Evolutionary conservation across 1,139 yeast species (phyloP), one percentile per base, ranked within the genome.

Genomic region (Geotrichum bryndzae): DNA sequence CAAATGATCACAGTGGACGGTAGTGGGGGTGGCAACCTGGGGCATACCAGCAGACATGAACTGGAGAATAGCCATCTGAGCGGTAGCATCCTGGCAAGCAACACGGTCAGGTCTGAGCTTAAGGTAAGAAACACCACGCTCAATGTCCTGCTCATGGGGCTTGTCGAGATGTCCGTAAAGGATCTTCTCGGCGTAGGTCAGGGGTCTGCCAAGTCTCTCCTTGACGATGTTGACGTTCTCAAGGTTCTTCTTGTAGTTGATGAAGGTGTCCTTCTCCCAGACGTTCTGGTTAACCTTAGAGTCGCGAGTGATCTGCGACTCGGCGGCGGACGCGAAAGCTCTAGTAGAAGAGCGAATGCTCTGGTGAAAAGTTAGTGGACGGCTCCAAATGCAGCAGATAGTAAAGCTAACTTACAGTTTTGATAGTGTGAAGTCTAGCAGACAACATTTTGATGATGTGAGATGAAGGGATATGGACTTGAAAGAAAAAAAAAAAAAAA

Each of bases 31-130:
- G 0, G 88, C 88, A 6, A 97, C 90, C 38, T 84, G 79, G 56
- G 84, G 73, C 85, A 92, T 84, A 22, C 97, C 97, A 70, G 96
- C 89, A 35, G 98, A 90, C 96, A 94, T 92, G 76, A 94, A 94
- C 77, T 94, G 99, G 66, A 94, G 79, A 66, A 94, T 79, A 1
- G 99, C 99, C 89, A 92, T 94, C 77, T 94, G 99, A 1, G 99
- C 99, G 27, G 96, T 88, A 1, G 99, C 99, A 78, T 94, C 99
- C 79, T 94, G 99, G 97, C 92, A 91, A 31, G 99, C 99, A 25
- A 94, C 99, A 70, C 99, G 83, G 74, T 94, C 99, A n/a, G 99
- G 99, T 72, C 86, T 83, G 69, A 94, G 81, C 79, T 94, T 94
- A 73, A 94, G 83, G 74, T 94, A 94, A 77, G 94, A 91, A 70